These are phyloP conservation scores for Aspergillus olivimuriae DNA, from an alignment of 495 filamentous ascomycete species.

Conservation along the genomic window DNA sequence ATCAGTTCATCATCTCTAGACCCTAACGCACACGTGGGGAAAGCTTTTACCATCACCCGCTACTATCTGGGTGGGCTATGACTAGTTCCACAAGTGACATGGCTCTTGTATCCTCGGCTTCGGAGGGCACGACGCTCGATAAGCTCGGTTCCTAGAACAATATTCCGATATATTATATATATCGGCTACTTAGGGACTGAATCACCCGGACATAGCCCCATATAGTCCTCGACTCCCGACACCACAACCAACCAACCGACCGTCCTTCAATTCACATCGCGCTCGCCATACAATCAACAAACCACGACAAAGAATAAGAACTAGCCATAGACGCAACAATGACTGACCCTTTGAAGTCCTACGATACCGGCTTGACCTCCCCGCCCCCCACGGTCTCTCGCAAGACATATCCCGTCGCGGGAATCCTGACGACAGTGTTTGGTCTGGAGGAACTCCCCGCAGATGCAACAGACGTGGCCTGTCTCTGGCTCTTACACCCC, in stretches of 20 bases:
- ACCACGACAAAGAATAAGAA: neutral
- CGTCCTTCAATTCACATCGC: neutral
- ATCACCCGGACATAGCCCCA: too few species aligned
- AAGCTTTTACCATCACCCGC: too few species aligned
- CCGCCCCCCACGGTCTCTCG: conserved; percentile 47
- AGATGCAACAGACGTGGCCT: conserved; percentile 49
- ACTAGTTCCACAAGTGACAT: too few species aligned
- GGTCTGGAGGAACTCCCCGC: conserved; percentile 66
- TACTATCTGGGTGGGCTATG: too few species aligned
- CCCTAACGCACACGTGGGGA: too few species aligned
- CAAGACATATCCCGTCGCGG: conserved; percentile 59
- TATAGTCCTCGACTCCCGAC: neutral
- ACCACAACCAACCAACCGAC: too few species aligned
- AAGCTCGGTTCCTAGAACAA: neutral
- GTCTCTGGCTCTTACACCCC: conserved; percentile 83
- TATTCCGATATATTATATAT: neutral
- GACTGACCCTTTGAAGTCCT: conserved; percentile 32
- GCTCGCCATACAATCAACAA: neutral
- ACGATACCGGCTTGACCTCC: conserved; percentile 19
- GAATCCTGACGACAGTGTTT: conserved; percentile 70
- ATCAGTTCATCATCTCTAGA: too few species aligned
- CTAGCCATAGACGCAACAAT: conserved; percentile 13
- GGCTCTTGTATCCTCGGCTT: neutral
- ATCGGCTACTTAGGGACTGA: too few species aligned
- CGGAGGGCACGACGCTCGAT: neutral